Evolutionary conservation across 2,329 filamentous ascomycete species (phyloP).

Genomic region (Aureobasidium pullulans): DNA sequence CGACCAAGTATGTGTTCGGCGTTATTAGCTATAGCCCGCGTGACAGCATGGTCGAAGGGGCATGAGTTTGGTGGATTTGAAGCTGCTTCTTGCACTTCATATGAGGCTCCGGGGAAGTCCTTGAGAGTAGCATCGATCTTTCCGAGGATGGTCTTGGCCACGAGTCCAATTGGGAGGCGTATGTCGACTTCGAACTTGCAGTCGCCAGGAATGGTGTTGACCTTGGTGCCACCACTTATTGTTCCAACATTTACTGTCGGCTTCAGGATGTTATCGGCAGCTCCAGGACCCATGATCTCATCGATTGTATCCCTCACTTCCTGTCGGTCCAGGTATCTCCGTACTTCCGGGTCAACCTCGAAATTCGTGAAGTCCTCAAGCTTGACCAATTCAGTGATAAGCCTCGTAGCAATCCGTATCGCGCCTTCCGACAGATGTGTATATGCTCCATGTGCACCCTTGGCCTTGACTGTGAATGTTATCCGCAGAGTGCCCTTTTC

Average conservation of each 20-base stretch:
- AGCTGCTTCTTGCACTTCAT: constrained; percentile 28
- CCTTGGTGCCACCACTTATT: constrained; percentile 35
- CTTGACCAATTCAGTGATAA: constrained; percentile 26
- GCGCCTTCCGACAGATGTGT: constrained; percentile 33
- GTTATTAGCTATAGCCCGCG: constrained; percentile 22
- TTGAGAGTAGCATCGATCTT: constrained; percentile 24
- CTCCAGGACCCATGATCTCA: constrained; percentile 31
- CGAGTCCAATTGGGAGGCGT: constrained; percentile 33
- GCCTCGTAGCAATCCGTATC: constrained; percentile 27
- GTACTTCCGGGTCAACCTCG: constrained; percentile 23
- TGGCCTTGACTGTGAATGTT: constrained; percentile 28
- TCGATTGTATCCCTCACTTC: constrained; percentile 29
- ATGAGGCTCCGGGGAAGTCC: constrained; percentile 23
- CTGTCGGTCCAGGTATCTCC: constrained; percentile 23
- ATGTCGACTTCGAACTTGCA: constrained; percentile 36
- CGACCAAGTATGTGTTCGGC: constrained; percentile 22
- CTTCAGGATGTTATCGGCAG: constrained; percentile 26
- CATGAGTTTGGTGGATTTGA: constrained; percentile 30
- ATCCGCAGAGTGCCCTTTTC: constrained; percentile 38
- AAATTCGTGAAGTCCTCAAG: constrained; percentile 23
- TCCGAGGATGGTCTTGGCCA: constrained; percentile 23
- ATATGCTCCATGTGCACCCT: constrained; percentile 35
- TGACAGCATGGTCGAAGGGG: constrained; percentile 29
- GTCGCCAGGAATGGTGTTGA: constrained; percentile 35
- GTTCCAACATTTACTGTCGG: constrained; percentile 36